Conservation (phyloP, 257 asterid species). For the Nicotiana attenuata region DNA sequence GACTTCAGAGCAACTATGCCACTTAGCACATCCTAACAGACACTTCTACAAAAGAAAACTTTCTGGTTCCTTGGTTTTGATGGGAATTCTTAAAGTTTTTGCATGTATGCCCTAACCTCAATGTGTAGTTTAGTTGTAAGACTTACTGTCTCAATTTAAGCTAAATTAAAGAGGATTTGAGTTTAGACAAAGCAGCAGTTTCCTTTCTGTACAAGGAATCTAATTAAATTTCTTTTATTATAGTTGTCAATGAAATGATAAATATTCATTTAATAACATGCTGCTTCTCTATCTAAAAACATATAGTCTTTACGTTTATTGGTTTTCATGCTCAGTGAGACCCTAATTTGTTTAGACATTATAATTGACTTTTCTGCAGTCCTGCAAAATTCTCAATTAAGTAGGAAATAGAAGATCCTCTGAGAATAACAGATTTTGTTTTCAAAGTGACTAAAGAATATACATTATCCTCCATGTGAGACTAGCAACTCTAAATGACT, state of each 20-base stretch:
- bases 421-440: background rate
- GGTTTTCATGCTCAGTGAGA: background rate
- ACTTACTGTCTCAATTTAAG: background rate
- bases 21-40: background rate
- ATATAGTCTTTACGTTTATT: background rate
- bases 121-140: background rate
- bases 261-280: background rate
- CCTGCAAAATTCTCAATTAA: background rate
- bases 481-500: background rate
- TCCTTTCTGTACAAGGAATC: background rate
- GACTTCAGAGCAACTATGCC: background rate
- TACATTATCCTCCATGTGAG: background rate
- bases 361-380: background rate
- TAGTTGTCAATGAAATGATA: background rate
- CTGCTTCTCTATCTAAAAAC: background rate
- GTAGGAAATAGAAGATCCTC: conserved; percentile 1
- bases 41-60: background rate
- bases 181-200: background rate
- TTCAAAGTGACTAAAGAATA: background rate
- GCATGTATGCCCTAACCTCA: background rate
- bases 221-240: background rate
- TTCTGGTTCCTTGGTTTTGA: background rate
- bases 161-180: background rate
- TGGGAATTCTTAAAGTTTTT: background rate
- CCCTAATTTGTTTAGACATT: background rate